Percentiles rank a stretch among this genome's conserved stretches.
phyloP scores from a whole-genome alignment of 805 yeast genomes.

The Isabelozyma pseudorhagii region DNA sequence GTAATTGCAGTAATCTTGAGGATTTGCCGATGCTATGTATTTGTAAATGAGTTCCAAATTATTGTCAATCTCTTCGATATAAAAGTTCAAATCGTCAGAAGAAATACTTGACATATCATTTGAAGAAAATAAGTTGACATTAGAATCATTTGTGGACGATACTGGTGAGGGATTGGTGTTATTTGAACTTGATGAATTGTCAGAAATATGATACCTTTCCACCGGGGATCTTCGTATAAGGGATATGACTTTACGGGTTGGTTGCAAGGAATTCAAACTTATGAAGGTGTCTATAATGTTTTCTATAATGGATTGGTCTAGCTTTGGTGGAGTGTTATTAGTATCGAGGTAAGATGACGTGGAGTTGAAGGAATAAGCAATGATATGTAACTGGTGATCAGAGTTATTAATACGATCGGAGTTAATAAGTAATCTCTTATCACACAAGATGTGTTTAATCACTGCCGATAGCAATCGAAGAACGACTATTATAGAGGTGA shows the following conservation, averaged over 20 bases:
- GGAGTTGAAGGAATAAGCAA: background rate
- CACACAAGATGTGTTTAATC: constrained; percentile 17
- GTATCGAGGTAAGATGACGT: background rate
- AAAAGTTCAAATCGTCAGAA: background rate
- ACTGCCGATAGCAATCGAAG: constrained; percentile 27
- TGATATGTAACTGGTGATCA: background rate
- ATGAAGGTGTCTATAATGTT: background rate
- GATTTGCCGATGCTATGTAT: constrained; percentile 36
- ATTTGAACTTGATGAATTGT: background rate
- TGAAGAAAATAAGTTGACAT: background rate
- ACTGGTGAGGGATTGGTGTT: background rate
- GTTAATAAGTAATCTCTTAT: background rate
- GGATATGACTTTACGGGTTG: background rate
- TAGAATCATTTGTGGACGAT: constrained; percentile 3
- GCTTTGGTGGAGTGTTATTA: background rate
- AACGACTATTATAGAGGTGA: constrained; percentile 30
- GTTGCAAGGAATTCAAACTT: background rate
- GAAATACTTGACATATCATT: background rate
- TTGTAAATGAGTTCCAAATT: constrained; percentile 27
- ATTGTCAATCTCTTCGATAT: constrained; percentile 29
- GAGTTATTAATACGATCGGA: background rate
- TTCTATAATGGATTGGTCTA: background rate
- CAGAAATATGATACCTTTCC: background rate
- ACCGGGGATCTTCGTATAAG: background rate
- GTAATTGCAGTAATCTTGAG: constrained; percentile 26